These are phyloP conservation scores for Cucumis cinereus DNA, from an alignment of 306 rosid species.

Conservation along the genomic window DNA sequence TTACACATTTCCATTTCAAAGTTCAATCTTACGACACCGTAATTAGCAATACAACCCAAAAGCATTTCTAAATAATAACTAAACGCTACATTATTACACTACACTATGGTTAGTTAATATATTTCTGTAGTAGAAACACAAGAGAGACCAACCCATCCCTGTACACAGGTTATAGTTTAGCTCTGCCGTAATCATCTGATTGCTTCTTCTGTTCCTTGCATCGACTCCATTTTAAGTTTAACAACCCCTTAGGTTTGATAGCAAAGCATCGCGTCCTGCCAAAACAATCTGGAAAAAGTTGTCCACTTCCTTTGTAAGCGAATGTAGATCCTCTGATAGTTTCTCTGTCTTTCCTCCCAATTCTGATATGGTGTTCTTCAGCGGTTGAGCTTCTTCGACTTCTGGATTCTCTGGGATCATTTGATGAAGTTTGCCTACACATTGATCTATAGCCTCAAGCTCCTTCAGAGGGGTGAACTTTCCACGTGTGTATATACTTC, in stretches of 20 bases:
- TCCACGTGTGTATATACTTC: slow-evolving; percentile 22
- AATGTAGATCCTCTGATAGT: slow-evolving; percentile 55
- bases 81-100: background rate
- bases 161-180: background rate
- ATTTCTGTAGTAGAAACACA: background rate
- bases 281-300: slow-evolving; percentile 47
- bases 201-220: background rate
- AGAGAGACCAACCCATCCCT: background rate
- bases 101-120: background rate
- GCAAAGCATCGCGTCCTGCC: slow-evolving; percentile 54
- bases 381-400: slow-evolving; percentile 11
- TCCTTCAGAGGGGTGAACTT: slow-evolving; percentile 38
- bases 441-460: slow-evolving; percentile 45
- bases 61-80: background rate
- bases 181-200: background rate
- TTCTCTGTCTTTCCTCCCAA: slow-evolving; percentile 28
- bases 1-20: background rate
- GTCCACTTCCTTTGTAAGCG: slow-evolving; percentile 61
- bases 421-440: slow-evolving; percentile 37
- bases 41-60: background rate
- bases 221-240: slow-evolving; percentile 21
- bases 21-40: background rate
- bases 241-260: slow-evolving; percentile 36
- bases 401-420: slow-evolving; percentile 31
- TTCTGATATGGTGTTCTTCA: slow-evolving; percentile 25